phyloP scores from a whole-genome alignment of 768 basidiomycete species.

The Xerocomellus amylosporus region DNA sequence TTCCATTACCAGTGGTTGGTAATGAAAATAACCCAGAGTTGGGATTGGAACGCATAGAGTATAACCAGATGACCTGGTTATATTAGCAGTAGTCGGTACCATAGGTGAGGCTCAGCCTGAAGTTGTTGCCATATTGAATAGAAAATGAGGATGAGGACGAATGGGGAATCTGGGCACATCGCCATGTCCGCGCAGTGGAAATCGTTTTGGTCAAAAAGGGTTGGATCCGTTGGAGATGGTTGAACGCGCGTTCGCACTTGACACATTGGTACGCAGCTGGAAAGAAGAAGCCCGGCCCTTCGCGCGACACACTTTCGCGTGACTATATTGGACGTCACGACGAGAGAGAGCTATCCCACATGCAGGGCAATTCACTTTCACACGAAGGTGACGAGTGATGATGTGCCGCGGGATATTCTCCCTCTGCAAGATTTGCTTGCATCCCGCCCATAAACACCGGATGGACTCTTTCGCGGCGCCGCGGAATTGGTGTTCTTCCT shows the following conservation, averaged over 20 bases:
- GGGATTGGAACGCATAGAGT: not conserved
- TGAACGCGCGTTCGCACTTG: not conserved
- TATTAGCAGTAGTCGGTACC: not conserved
- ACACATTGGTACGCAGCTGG: not conserved
- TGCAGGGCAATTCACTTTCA: conserved; percentile 8
- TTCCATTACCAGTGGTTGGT: not conserved
- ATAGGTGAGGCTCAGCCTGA: not conserved
- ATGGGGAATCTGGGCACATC: not conserved
- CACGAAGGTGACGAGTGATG: conserved; percentile 10
- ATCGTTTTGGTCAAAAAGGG: not conserved
- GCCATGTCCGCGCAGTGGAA: not conserved
- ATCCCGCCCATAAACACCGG: conserved; percentile 14
- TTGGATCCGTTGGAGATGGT: not conserved
- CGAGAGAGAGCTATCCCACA: conserved; percentile 21
- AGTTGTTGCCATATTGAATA: too few relatives aligned
- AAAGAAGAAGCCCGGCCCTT: not conserved
- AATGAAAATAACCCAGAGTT: not conserved
- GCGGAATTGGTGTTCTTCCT: not conserved
- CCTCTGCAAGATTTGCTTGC: conserved; percentile 2
- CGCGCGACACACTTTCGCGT: conserved; percentile 12
- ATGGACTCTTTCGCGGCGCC: not conserved
- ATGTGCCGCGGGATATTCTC: conserved; percentile 22
- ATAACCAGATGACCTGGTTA: not conserved
- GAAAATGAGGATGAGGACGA: not conserved
- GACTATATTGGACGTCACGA: conserved; percentile 15